Base-by-base conservation (phyloP, 177 flowering plant species). In the Vitis hybrid region DNA sequence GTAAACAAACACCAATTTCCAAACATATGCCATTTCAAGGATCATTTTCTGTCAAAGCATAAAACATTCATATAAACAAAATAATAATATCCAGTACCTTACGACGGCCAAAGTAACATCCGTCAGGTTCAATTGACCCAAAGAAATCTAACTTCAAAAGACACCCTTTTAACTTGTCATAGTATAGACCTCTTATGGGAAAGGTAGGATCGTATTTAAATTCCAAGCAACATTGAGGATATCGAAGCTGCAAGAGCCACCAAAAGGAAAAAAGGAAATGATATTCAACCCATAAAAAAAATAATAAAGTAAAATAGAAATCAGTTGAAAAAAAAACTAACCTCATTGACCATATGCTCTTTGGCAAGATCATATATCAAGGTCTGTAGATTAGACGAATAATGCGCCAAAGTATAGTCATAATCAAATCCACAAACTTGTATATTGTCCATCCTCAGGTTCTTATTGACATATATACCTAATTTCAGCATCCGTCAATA, bases 381-480 rank as follows among this genome's bases (percentile, higher is more conserved):
- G 75, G 75, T 81, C 81, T 94, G 98, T 70, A 91, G 77, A 75
- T 86, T 72, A 18, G 84, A 32, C 9, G 99, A 88, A 86, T 94
- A 94, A 84, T 91, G 98, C 12, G 97, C 98, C 86, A 94, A 74
- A 1, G 98, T 94, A 74, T 90, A 94, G 77, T 94, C 97, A 70
- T 94, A 92, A 77, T 94, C 97, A 52, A 92, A 94, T 14, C 97
- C 97, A 79, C 88, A 94, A 3, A 94, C 97, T 76, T 94, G 91
- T 66, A 94, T 80, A 18, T 70, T 81, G 76, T 93, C 94, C 88
- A 93, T 74, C 66, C 93, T 87, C 73, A 94, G 64, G 71, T 88
- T 93, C 85, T 88, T 92, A 80, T 92, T 94, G 24, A 92, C 93
- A 74, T 90, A 93, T 64, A 94, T 90, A 58, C 99, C 99, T 94